A percentile compares a stretch with the other conserved stretches of the same genome.
These are phyloP conservation scores for Trichoderma sp. DNA, from an alignment of 2,329 filamentous ascomycete species.

Conservation along the genomic window DNA sequence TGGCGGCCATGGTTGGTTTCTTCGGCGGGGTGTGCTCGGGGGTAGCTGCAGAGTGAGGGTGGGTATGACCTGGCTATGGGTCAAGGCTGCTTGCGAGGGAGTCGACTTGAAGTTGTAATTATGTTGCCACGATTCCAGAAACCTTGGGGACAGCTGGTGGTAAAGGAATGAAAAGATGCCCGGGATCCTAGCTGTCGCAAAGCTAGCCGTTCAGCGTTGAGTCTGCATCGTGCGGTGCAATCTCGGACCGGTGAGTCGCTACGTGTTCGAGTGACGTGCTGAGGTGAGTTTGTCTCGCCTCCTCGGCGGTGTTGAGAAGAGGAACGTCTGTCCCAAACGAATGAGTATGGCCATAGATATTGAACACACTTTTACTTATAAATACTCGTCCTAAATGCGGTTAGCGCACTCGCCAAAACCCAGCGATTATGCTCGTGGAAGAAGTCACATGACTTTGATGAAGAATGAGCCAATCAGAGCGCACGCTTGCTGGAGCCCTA, in stretches of 20 bases:
- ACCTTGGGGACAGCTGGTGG: background rate
- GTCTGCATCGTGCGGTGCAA: background rate
- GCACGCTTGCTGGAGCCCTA: conserved; percentile 33
- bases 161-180: background rate
- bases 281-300: background rate
- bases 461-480: conserved; percentile 24
- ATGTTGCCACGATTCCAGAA: background rate
- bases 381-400: conserved; percentile 14
- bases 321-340: conserved; percentile 2
- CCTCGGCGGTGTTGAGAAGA: conserved; percentile 11
- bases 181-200: background rate
- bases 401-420: conserved; percentile 8
- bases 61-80: background rate
- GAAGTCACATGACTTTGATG: conserved; percentile 28
- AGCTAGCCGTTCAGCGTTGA: background rate
- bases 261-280: background rate
- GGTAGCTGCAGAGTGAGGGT: background rate
- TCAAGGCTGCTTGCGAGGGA: background rate
- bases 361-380: conserved; percentile 21
- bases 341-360: conserved; percentile 9
- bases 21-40: background rate
- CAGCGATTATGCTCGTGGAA: background rate
- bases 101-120: background rate
- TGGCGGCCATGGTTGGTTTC: conserved; percentile 48
- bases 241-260: background rate